phyloP scores from a whole-genome alignment of 371 early-diverging fungal species.

The Rhizopus delemar region DNA sequence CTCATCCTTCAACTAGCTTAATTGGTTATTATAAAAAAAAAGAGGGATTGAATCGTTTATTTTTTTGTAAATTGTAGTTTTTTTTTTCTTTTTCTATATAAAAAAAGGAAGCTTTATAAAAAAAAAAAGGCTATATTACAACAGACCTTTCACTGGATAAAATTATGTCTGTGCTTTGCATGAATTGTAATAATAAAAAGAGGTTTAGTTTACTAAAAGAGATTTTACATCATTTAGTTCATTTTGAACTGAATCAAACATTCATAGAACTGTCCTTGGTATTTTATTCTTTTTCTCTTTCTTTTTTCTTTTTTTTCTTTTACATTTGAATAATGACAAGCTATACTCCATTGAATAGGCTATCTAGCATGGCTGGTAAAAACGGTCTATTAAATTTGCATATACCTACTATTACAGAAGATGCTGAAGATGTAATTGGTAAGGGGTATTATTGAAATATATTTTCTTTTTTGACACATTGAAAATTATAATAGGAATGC shows the following conservation, averaged over 20 bases:
- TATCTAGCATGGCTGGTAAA: constrained; percentile 50
- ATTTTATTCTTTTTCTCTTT: background rate
- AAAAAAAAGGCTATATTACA: background rate
- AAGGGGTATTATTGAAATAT: background rate
- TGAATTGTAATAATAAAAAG: background rate
- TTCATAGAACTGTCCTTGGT: constrained; percentile 3
- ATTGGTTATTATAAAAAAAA: constrained; percentile 2
- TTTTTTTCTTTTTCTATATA: background rate
- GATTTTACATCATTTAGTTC: constrained; percentile 3
- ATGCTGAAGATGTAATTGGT: constrained; percentile 52
- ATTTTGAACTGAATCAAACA: constrained; percentile 6
- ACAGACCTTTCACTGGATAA: background rate
- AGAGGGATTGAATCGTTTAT: background rate
- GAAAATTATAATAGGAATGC: constrained; percentile 22
- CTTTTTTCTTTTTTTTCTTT: constrained; percentile 4
- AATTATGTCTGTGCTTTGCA: background rate
- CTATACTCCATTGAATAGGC: constrained; percentile 45
- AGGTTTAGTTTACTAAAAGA: background rate
- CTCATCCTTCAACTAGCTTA: background rate
- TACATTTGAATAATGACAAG: constrained; percentile 25
- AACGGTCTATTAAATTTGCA: constrained; percentile 41
- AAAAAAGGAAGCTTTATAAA: background rate
- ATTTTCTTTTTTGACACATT: background rate
- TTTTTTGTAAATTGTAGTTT: constrained; percentile 23
- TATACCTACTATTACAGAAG: constrained; percentile 45